Percentiles rank a stretch among this genome's conserved stretches.
phyloP scores from a whole-genome alignment of 140 eudicot genomes.

The Anethum foeniculum region DNA sequence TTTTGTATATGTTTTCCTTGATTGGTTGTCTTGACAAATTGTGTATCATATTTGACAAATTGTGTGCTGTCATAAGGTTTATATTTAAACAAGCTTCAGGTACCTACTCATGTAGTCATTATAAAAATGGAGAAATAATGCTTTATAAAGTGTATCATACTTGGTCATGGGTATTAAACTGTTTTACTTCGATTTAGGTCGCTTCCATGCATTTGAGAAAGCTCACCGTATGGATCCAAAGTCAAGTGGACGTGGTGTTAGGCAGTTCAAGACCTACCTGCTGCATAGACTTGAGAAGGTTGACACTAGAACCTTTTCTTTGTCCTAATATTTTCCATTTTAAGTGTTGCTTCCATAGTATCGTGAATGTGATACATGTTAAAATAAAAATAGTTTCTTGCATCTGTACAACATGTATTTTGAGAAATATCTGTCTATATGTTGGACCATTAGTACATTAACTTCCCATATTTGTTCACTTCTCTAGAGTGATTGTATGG shows the following conservation, averaged over 20 bases:
- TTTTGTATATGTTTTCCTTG: not conserved
- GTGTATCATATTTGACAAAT: not conserved
- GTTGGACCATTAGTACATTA: not conserved
- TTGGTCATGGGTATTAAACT: not conserved
- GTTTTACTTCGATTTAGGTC: conserved; percentile 37
- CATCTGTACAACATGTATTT: not conserved
- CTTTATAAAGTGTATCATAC: not conserved
- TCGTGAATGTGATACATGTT: not conserved
- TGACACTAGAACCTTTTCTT: not conserved
- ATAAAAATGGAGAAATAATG: not conserved
- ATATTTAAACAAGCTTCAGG: not conserved
- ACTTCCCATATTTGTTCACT: not conserved
- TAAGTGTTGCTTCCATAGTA: not conserved
- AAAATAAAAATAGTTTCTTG: not conserved
- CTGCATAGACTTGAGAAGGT: conserved; percentile 75
- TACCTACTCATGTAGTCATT: not conserved
- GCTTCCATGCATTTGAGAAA: conserved; percentile 93
- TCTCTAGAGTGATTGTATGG: not conserved
- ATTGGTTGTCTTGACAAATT: not conserved
- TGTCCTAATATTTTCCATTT: not conserved
- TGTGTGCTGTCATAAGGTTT: not conserved
- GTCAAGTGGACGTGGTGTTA: conserved; percentile 91
- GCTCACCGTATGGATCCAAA: conserved; percentile 76
- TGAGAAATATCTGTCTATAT: not conserved
- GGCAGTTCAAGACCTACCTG: conserved; percentile 90